A percentile compares a stretch with the other conserved stretches of the same genome.
These are phyloP conservation scores for Grosmannia clavigera DNA, from an alignment of 2,329 filamentous ascomycete genomes.

Conservation along the genomic window DNA sequence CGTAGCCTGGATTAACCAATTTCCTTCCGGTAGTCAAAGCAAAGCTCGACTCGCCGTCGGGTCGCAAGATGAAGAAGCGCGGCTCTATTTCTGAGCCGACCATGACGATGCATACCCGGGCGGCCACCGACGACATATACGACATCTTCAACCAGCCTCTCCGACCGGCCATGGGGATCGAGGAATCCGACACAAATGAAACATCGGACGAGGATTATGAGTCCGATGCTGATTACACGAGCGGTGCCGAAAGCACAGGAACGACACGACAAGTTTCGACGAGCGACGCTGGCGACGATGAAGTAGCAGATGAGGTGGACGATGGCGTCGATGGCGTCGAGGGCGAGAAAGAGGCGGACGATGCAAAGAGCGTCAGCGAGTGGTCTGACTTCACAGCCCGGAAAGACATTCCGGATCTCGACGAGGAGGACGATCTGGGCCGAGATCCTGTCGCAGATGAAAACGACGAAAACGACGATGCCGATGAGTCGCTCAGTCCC, in stretches of 20 bases:
- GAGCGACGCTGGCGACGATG: constrained; percentile 32
- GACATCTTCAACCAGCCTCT: constrained; percentile 90
- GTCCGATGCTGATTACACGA: constrained; percentile 66
- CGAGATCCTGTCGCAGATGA: not conserved
- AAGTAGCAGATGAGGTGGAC: constrained; percentile 34
- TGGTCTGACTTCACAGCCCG: constrained; percentile 81
- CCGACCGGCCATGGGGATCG: constrained; percentile 22
- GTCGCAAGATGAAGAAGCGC: constrained; percentile 73
- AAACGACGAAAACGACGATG: constrained; percentile 18
- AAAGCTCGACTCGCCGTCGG: constrained; percentile 79
- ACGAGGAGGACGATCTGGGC: not conserved
- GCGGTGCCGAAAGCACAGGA: constrained; percentile 70
- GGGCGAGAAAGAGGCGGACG: constrained; percentile 22
- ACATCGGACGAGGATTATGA: constrained; percentile 43
- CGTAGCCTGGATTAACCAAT: not conserved
- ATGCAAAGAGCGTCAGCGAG: constrained; percentile 57
- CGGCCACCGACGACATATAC: constrained; percentile 95
- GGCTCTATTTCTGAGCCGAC: constrained; percentile 64
- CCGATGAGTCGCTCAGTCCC: constrained; percentile 15
- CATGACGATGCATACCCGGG: constrained; percentile 92
- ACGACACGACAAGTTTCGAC: constrained; percentile 48
- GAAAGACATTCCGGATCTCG: constrained; percentile 38
- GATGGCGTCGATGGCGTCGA: constrained; percentile 32
- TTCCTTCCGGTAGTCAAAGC: constrained; percentile 52
- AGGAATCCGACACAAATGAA: constrained; percentile 32